Evolutionary conservation across 495 filamentous ascomycete genomes (phyloP).

Genomic region (Xylaria scruposa): DNA sequence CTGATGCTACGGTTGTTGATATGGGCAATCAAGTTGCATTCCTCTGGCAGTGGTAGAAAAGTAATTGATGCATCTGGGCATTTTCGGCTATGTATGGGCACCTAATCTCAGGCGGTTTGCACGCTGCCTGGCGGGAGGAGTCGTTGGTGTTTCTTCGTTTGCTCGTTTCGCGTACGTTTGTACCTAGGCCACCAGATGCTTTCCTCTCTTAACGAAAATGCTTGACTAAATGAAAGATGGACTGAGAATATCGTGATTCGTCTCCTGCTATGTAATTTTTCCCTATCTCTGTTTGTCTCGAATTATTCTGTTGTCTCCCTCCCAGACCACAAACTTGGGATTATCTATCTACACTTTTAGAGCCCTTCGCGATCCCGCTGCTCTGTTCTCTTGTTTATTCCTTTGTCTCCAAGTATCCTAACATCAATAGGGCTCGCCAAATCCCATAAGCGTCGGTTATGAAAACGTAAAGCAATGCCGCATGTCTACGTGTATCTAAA

Average conservation of each 20-base stretch:
- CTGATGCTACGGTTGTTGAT: conserved; percentile 32
- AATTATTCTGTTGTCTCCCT: neutral
- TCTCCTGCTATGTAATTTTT: neutral
- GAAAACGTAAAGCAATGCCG: neutral
- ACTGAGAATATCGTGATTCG: neutral
- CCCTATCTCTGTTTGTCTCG: neutral
- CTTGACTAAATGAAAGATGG: conserved; percentile 24
- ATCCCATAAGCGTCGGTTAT: neutral
- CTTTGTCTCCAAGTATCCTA: neutral
- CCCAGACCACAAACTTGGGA: neutral
- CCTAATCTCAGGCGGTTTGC: conserved; percentile 39
- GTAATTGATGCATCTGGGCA: conserved; percentile 41
- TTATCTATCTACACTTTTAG: neutral
- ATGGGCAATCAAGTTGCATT: conserved; percentile 31
- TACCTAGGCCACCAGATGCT: conserved; percentile 41
- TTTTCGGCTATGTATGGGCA: conserved; percentile 41
- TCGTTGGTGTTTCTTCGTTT: conserved; percentile 37
- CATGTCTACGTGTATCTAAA: neutral
- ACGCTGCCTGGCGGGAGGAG: conserved; percentile 35
- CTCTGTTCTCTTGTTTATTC: neutral
- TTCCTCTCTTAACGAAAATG: conserved; percentile 39
- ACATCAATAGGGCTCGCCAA: neutral
- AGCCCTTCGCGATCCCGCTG: neutral
- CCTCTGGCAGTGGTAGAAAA: conserved; percentile 33
- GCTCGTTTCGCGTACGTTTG: conserved; percentile 37